phyloP scores from a whole-genome alignment of 257 asterid species.

The Salvia splendens region DNA sequence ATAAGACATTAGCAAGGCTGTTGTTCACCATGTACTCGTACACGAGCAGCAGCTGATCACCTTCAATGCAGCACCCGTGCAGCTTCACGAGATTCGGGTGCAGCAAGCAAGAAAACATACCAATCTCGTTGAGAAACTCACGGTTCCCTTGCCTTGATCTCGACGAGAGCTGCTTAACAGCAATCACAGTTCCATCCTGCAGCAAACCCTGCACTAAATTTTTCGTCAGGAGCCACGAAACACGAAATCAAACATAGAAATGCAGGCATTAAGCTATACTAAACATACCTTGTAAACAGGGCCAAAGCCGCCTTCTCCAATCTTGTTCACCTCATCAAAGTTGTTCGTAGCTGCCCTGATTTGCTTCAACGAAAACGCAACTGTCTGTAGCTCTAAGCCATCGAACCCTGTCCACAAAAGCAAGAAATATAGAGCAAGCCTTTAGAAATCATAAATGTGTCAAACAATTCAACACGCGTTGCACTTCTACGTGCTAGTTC shows the following conservation, averaged over 20 bases:
- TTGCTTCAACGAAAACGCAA: constrained; percentile 68
- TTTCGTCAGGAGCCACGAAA: constrained; percentile 26
- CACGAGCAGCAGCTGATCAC: constrained; percentile 71
- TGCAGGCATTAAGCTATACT: not conserved
- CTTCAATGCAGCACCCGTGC: constrained; percentile 81
- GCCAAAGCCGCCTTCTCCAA: constrained; percentile 96
- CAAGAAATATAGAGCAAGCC: not conserved
- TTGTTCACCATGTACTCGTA: constrained; percentile 90
- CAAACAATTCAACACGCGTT: no score
- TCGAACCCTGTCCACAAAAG: constrained; percentile 53
- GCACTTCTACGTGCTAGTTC: no score
- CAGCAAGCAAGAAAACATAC: constrained; percentile 78
- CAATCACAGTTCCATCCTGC: constrained; percentile 70
- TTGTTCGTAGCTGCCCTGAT: constrained; percentile 71
- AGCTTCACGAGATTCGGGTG: constrained; percentile 91
- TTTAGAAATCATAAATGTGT: not conserved
- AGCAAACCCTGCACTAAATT: constrained; percentile 55
- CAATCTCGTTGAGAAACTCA: constrained; percentile 83
- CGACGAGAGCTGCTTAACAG: constrained; percentile 86
- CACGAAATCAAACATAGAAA: not conserved
- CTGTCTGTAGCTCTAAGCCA: constrained; percentile 61
- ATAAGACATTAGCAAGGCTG: constrained; percentile 73
- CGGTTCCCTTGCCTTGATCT: constrained; percentile 83
- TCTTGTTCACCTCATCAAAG: constrained; percentile 64
- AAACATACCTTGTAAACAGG: constrained; percentile 72